A percentile compares a stretch with the other conserved stretches of the same genome.
These are phyloP conservation scores for Neophaeococcomyces aloes DNA, from an alignment of 2,329 filamentous ascomycete genomes.

Conservation along the genomic window DNA sequence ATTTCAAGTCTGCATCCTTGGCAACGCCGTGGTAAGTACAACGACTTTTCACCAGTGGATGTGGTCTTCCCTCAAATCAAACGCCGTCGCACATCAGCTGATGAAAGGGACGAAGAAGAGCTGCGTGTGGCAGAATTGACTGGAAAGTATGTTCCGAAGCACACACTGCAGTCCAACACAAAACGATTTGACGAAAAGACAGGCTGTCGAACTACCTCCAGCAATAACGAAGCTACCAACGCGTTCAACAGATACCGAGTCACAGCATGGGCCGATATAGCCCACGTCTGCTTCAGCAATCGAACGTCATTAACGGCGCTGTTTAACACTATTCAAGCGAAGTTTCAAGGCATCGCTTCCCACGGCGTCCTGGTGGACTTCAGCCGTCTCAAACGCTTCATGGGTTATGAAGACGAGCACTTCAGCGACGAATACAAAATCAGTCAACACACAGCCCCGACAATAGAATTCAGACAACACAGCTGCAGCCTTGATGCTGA, in stretches of 20 bases:
- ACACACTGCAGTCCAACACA: neutral
- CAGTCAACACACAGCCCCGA: conserved; percentile 14
- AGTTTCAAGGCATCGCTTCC: neutral
- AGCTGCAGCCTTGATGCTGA: conserved; percentile 12
- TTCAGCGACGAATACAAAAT: conserved; percentile 8
- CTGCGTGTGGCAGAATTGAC: neutral
- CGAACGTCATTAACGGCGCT: neutral
- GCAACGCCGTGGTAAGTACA: conserved; percentile 10
- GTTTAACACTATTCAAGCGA: neutral
- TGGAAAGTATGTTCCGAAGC: conserved; percentile 1
- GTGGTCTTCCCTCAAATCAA: neutral
- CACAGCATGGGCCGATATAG: neutral
- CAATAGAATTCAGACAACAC: conserved; percentile 19
- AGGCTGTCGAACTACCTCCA: neutral
- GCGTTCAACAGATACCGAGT: neutral
- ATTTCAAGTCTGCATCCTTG: conserved; percentile 17
- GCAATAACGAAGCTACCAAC: neutral
- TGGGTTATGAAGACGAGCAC: conserved; percentile 14
- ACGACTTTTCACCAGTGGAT: neutral
- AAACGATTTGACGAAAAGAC: neutral
- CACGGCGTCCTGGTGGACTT: conserved; percentile 3
- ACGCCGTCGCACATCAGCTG: neutral
- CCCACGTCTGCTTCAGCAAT: neutral
- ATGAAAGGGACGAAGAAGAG: neutral
- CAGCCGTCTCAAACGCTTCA: conserved; percentile 10